These are phyloP conservation scores for Saccharomyces kudriavzevii DNA, from an alignment of 805 yeast species.

Conservation along the genomic window DNA sequence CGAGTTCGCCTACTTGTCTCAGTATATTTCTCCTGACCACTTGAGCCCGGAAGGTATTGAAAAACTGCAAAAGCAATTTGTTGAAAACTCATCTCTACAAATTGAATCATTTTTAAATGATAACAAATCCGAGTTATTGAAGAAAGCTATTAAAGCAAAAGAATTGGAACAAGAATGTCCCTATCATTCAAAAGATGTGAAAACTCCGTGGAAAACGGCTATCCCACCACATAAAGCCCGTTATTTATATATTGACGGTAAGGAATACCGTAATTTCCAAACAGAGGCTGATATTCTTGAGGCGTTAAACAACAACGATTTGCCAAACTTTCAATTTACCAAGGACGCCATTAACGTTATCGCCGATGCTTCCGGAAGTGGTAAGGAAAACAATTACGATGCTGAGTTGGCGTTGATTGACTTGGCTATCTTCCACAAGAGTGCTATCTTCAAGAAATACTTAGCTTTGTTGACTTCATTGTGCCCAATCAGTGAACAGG, in stretches of 20 bases:
- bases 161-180: conserved; percentile 65
- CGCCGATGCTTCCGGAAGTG: conserved; percentile 15
- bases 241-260: conserved; percentile 73
- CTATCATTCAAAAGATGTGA: conserved; percentile 42
- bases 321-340: conserved; percentile 45
- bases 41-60: conserved; percentile 34
- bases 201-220: conserved; percentile 80
- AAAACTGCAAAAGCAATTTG: conserved; percentile 44
- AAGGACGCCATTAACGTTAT: conserved; percentile 8
- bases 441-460: conserved; percentile 63
- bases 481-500: conserved; percentile 54
- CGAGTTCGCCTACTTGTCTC: conserved; percentile 44
- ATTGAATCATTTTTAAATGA: conserved; percentile 54
- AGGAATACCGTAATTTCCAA: conserved; percentile 28
- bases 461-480: conserved; percentile 53
- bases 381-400: conserved; percentile 16
- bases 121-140: conserved; percentile 42
- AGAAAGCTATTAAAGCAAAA: conserved; percentile 40
- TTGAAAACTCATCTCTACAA: conserved; percentile 62
- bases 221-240: conserved; percentile 92
- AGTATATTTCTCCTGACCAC: conserved; percentile 51
- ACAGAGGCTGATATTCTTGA: conserved; percentile 25
- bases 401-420: conserved; percentile 37
- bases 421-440: conserved; percentile 50
- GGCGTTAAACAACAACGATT: conserved; percentile 38